Evolutionary conservation across 441 rosid species (phyloP), one percentile per base, ranked within the genome.

Genomic region (Populus tomentosa): DNA sequence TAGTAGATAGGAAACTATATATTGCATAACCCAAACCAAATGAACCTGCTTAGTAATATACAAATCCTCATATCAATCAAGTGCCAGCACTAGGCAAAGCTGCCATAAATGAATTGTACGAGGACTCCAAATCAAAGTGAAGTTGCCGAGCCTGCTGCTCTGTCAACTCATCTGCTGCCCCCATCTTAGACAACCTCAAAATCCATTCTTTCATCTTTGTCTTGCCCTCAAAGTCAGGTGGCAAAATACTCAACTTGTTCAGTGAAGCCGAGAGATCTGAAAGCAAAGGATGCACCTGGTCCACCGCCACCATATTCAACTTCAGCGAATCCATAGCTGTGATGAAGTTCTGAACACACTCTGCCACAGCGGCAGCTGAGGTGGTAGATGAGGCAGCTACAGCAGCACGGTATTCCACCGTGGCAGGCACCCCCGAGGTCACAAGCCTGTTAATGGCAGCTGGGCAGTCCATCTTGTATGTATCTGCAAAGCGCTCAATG

Each of bases 81-180:
- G 90, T 83, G 72, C 97, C 95, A 63, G 94, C 90, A 77, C 78
- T 94, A 53, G 99, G 98, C 89, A 94, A 85, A 72, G 98, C 98
- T 28, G 98, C 98, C 99, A 97, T 92, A 80, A 97, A 94, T 14
- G 98, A 97, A 82, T 92, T 97, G 83, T 97, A 94, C 0, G 99
- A 91, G 1, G 99, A 94, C 86, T 97, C 99, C 26, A 97, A 89
- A 78, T 93, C 97, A 59, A 97, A 94, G 81, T 88, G 98, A 59
- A 97, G 98, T 71, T 97, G 98, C 84, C 98, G 80, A 4, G 98
- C 87, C 84, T 97, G 98, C 89, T 93, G 98, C 82, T 92, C 98
- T 1, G 97, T 92, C 84, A 97, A 86, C 87, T 97, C 97, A 79
- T 96, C 99, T 0, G 97, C 88, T 13, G 98, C 98, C 72, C 95